Evolutionary conservation across 1,139 yeast genomes (phyloP).

Genomic region (Saccharomyces hybrid): DNA sequence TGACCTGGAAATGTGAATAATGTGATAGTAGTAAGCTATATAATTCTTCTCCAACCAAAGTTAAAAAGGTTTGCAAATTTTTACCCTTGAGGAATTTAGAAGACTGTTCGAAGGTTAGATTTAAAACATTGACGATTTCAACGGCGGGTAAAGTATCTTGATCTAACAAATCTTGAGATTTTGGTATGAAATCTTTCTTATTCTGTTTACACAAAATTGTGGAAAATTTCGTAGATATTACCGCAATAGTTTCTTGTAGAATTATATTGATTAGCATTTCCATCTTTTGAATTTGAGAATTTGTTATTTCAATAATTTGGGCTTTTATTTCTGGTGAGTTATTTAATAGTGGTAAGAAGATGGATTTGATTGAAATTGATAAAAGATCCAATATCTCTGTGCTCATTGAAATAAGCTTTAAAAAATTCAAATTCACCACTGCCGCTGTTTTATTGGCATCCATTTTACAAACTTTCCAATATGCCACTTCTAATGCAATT

Average conservation of each 20-base stretch:
- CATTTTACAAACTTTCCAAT: conserved; percentile 35
- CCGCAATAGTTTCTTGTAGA: conserved; percentile 49
- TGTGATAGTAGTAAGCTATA: conserved; percentile 60
- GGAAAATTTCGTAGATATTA: conserved; percentile 43
- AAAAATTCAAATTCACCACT: conserved; percentile 35
- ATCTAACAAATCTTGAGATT: conserved; percentile 43
- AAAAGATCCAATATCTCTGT: conserved; percentile 59
- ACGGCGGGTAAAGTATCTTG: conserved; percentile 68
- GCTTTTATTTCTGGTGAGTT: conserved; percentile 55
- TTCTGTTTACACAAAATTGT: conserved; percentile 53
- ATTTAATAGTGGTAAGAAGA: conserved; percentile 63
- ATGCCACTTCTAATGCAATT: conserved; percentile 65
- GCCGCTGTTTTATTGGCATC: conserved; percentile 35
- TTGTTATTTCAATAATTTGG: conserved; percentile 57
- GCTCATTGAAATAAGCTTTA: conserved; percentile 47
- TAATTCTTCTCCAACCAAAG: conserved; percentile 54
- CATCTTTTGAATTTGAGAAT: conserved; percentile 57
- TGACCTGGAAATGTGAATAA: conserved; percentile 67
- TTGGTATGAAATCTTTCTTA: conserved; percentile 51
- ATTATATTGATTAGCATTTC: conserved; percentile 64
- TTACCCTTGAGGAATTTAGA: conserved; percentile 41
- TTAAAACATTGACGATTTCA: conserved; percentile 49
- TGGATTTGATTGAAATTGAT: conserved; percentile 63
- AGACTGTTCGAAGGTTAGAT: conserved; percentile 36
- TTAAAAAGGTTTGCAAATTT: conserved; percentile 48